These are phyloP conservation scores for Dissophora ornata DNA, from an alignment of 192 early-diverging fungal species.

Conservation along the genomic window DNA sequence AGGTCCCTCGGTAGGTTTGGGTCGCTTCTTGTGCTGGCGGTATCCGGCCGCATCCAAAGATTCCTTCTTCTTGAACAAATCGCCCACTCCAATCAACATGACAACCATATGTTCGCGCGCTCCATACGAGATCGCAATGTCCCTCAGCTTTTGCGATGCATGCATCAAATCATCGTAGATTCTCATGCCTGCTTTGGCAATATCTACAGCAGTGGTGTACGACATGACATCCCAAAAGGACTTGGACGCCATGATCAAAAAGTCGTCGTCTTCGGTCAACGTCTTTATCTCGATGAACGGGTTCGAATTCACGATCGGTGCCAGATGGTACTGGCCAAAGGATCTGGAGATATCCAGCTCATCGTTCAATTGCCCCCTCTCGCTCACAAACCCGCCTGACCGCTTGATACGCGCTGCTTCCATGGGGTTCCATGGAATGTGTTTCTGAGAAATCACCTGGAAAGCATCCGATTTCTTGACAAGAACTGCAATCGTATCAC, in stretches of 20 bases:
- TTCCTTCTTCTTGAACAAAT: conserved; percentile 72
- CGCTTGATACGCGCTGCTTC: conserved; percentile 82
- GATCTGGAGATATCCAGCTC: conserved; percentile 82
- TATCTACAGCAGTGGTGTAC: conserved; percentile 84
- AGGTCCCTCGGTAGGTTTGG: conserved; percentile 60
- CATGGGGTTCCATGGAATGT: conserved; percentile 73
- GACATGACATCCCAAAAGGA: conserved; percentile 86
- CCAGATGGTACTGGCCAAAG: conserved; percentile 89
- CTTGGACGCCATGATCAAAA: conserved; percentile 79
- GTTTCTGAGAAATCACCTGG: conserved; percentile 76
- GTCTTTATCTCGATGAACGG: conserved; percentile 80
- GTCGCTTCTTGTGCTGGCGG: conserved; percentile 57
- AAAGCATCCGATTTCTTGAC: conserved; percentile 78
- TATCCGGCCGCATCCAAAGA: conserved; percentile 23
- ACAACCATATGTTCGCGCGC: conserved; percentile 85
- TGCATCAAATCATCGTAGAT: conserved; percentile 72
- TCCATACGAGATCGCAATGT: conserved; percentile 87
- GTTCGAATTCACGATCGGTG: conserved; percentile 87
- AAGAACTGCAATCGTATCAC: conserved; percentile 85
- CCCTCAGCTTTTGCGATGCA: conserved; percentile 84
- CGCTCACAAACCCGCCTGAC: conserved; percentile 85
- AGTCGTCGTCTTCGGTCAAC: conserved; percentile 86
- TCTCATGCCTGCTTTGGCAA: conserved; percentile 78
- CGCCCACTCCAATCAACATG: conserved; percentile 89
- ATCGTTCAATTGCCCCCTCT: conserved; percentile 78